Evolutionary conservation across 139 green algal genomes (phyloP), one percentile per base, ranked within the genome.

Genomic region (Dunaliella sp.): DNA sequence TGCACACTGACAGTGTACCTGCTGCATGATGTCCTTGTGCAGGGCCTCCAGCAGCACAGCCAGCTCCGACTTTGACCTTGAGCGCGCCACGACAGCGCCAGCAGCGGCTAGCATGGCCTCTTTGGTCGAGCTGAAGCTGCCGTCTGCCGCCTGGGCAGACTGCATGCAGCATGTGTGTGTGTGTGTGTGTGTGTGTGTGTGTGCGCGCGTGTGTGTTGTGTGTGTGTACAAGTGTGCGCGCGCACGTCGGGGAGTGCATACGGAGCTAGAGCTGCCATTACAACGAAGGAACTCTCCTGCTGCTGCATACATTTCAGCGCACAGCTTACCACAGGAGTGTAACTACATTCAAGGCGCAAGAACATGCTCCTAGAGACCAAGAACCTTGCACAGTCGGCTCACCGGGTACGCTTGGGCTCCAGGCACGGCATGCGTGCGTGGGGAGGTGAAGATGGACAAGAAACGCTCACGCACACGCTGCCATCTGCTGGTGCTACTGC

Each of bases 11-110:
- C 58, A 30, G 34, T 84, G 30, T 32, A 92, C 92, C 92, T 95
- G 92, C 25, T 78, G 74, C 80, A 91, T 90, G 59, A 96, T 87
- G 36, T 94, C 91, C 3, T 90, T 86, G 83, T 95, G 92, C 84
- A 96, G 88, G 38, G 94, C 89, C 26, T 81, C 72, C 84, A 96
- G 89, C 85, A 87, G 87, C 38, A 72, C 76, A 75, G 88, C 88
- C 75, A 96, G 90, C 85, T 91, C 83, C 38, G 90, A 85, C 78
- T 86, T 89, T 81, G 83, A 91, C 58, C 84, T 78, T 33, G 81
- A 82, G 81, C 80, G 84, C 80, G 31, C 81, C 58, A 79, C 81
- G 2, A 38, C 78, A 36, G 34, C 76, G 37, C 65, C 75, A 31
- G 59, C 77, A 35, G 30, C 73, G 37, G 3, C 75, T 83, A 81